Evolutionary conservation across 2,329 filamentous ascomycete genomes (phyloP), one percentile per base, ranked within the genome.

Genomic region (Corinectria fuckeliana): DNA sequence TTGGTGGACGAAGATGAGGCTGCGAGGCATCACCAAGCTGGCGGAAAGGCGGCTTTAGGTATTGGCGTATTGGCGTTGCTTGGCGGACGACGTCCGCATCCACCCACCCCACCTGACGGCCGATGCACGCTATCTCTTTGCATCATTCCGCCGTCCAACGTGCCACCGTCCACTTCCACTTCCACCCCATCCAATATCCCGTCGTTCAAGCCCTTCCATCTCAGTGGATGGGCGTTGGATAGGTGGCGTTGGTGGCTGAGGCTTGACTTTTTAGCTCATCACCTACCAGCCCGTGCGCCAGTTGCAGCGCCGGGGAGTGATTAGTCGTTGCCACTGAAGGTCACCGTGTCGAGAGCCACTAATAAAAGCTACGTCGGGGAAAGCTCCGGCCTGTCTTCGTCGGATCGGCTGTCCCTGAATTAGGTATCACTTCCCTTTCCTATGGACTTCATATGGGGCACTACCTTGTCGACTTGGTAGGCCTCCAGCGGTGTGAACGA

Each of bases 11-110:
- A 51, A 14, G 50, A 39, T 39, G 52, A 60, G 20, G 52, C 57
- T 52, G 56, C 52, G 52, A 60, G 20, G 52, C 57, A 56, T 60
- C 52, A 48, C 57, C 34, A 60, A 60, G 44, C 36, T 18, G 13
- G 30, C 38, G 4, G 38, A 42, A 23, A 48, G 5, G 44, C 21
- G 5, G 44, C 21, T 36, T 38, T 48, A n/a, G n/a, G n/a, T n/a
- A n/a, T n/a, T n/a, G n/a, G n/a, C n/a, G n/a, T n/a, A 55, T 50
- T 30, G 44, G 36, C 30, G 50, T 45, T 59, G 50, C 50, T 59
- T 48, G 28, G 50, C 44, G 50, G 50, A 53, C 52, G 14, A 36
- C 32, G 32, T n/a, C n/a, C n/a, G n/a, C 32, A 36, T 36, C 32
- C 32, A 32, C 13, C 30, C 30, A 32, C n/a, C 30, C 13, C 30